Conservation (phyloP, 2,329 filamentous ascomycete species). For the Hirsutella rhossiliensis region DNA sequence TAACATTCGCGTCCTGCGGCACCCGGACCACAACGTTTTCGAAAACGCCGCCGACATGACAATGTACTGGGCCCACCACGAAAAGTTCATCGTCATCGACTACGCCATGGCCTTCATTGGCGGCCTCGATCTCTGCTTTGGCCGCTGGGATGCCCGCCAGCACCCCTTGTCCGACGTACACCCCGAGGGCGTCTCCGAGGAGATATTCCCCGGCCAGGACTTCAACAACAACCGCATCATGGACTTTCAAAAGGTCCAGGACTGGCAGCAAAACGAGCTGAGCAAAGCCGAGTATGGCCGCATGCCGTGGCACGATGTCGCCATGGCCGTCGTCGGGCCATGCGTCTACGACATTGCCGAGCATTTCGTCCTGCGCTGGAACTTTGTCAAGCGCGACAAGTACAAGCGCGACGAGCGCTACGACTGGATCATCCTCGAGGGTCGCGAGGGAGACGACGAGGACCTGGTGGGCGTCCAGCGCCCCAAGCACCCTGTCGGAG, state of each 20-base stretch:
- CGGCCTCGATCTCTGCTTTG: slow-evolving; percentile 89
- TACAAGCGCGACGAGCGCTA: slow-evolving; percentile 81
- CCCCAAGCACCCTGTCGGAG: slow-evolving; percentile 78
- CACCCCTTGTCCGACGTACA: slow-evolving; percentile 82
- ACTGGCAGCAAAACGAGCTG: slow-evolving; percentile 90
- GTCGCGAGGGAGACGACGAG: slow-evolving; percentile 65
- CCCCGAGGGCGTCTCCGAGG: slow-evolving; percentile 66
- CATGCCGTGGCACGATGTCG: slow-evolving; percentile 97
- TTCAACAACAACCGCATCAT: slow-evolving; percentile 97
- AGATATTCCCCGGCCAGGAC: slow-evolving; percentile 91
- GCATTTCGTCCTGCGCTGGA: slow-evolving; percentile 91
- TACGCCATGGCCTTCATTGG: slow-evolving; percentile 87
- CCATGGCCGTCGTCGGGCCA: slow-evolving; percentile 83
- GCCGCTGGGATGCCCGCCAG: slow-evolving; percentile 81
- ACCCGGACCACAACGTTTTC: slow-evolving; percentile 90
- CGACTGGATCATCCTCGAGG: slow-evolving; percentile 75
- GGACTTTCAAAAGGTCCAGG: slow-evolving; percentile 83
- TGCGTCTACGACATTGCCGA: slow-evolving; percentile 90
- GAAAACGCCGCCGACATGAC: slow-evolving; percentile 94
- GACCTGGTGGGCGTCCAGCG: slow-evolving; percentile 81
- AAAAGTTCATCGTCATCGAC: slow-evolving; percentile 94
- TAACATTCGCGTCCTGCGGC: slow-evolving; percentile 81
- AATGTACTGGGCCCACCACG: slow-evolving; percentile 96
- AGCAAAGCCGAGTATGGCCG: slow-evolving; percentile 84
- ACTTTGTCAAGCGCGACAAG: slow-evolving; percentile 94